phyloP scores from a whole-genome alignment of 208 protist species.

The Acanthamoeba sp. region DNA sequence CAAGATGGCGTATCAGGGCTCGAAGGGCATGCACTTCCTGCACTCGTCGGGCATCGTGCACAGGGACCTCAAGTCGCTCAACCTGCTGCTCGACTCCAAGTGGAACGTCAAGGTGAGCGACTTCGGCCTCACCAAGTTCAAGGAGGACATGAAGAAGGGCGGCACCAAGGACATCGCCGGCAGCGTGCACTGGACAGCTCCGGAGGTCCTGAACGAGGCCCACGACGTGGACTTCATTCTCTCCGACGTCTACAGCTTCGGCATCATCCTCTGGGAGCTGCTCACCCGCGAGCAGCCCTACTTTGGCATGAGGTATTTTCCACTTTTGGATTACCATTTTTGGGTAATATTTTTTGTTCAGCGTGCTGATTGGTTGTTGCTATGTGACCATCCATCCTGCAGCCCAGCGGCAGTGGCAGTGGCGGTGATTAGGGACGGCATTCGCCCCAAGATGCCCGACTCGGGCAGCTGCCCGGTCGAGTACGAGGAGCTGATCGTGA shows the following conservation, averaged over 20 bases:
- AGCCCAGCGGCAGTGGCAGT: conserved; percentile 61
- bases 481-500: conserved; percentile 56
- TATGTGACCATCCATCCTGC: background rate
- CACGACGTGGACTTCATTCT: conserved; percentile 33
- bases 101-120: conserved; percentile 70
- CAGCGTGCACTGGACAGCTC: conserved; percentile 54
- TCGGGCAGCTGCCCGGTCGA: background rate
- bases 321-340: background rate
- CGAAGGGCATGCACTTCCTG: conserved; percentile 72
- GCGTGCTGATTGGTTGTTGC: too few relatives aligned
- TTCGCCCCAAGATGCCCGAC: conserved; percentile 40
- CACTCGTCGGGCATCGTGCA: conserved; percentile 73
- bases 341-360: background rate
- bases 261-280: conserved; percentile 62
- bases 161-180: conserved; percentile 20
- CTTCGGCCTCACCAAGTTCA: conserved; percentile 71
- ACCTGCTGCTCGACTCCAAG: conserved; percentile 64
- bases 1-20: conserved; percentile 52
- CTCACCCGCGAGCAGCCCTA: conserved; percentile 71
- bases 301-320: conserved; percentile 36
- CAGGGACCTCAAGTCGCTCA: conserved; percentile 68
- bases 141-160: conserved; percentile 49
- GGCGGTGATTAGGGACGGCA: conserved; percentile 11
- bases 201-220: conserved; percentile 53
- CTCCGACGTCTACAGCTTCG: conserved; percentile 57